Percentiles rank a stretch among this genome's conserved stretches.
Conservation (phyloP, 345 rosid species). For the Alliaria petiolata region DNA sequence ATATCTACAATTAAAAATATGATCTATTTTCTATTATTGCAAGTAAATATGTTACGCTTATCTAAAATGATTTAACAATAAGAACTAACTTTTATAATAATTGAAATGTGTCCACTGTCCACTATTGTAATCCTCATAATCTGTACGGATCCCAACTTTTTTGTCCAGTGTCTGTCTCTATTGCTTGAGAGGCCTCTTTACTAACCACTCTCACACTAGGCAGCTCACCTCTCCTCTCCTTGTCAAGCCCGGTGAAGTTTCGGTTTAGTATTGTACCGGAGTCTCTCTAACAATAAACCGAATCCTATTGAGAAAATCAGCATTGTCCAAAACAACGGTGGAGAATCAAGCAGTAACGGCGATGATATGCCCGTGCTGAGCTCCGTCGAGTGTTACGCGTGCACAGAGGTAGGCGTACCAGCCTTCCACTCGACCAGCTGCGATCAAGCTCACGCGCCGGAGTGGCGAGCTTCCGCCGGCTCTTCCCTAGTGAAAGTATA, state of each 20-base stretch:
- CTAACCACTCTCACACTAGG: not conserved
- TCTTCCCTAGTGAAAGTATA: conserved; percentile 85
- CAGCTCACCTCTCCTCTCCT: conserved; percentile 19
- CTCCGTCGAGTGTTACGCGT: conserved; percentile 82
- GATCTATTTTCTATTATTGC: not conserved
- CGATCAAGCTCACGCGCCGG: conserved; percentile 74
- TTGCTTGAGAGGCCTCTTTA: not conserved
- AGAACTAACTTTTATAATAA: not conserved
- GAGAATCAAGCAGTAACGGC: conserved; percentile 9
- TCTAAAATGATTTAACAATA: not conserved
- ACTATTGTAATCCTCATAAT: not conserved
- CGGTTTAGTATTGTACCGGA: not conserved
- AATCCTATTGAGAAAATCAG: not conserved
- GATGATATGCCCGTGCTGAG: conserved; percentile 37
- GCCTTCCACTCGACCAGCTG: conserved; percentile 94
- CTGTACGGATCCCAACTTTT: conserved; percentile 25
- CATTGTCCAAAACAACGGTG: conserved; percentile 3
- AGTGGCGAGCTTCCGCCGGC: conserved; percentile 96
- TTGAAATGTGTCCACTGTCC: conserved; percentile 6
- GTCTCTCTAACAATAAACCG: conserved; percentile 15
- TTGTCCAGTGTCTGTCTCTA: conserved; percentile 10
- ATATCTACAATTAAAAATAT: not conserved
- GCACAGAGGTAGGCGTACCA: conserved; percentile 92
- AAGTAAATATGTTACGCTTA: not conserved
- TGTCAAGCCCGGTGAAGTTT: not conserved